Evolutionary conservation across 2,329 filamentous ascomycete genomes (phyloP), one percentile per base, ranked within the genome.

Genomic region (Sporothrix pseudoabietina): DNA sequence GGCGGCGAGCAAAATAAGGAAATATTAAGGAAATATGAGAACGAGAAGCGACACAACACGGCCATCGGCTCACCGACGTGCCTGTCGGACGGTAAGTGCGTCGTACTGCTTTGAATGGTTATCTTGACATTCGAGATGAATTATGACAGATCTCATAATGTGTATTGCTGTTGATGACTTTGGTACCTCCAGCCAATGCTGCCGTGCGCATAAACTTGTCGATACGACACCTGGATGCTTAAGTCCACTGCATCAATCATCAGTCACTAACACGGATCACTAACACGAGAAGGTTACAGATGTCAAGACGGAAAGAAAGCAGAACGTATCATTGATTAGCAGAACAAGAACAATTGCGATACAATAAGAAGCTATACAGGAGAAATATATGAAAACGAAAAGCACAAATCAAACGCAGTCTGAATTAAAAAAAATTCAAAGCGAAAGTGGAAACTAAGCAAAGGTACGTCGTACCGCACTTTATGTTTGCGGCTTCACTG

Each of bases 31-130:
- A 16, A n/a, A 54, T 35, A 35, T 8, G n/a, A 54, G 6, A 22
- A 22, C 5, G 9, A 55, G 9, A 55, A 12, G 22, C 10, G 44
- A 55, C 26, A 65, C 32, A 39, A 26, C 19, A 44, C 59, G 59
- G 59, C 35, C 35, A 65, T 44, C 59, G 59, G 59, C 35, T 65
- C 35, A 26, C 35, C 35, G n/a, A 44, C 59, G n/a, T 22, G 59
- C 35, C 59, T 65, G 35, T 65, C 59, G 59, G 59, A 12, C 9
- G 35, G 59, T 22, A 22, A 44, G 26, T 26, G 26, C 26, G 26
- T 26, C 26, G 26, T 0, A 14, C 2, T 6, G 9, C 19, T 10
- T 41, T 2, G 26, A 44, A 5, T 59, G 22, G 30, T 59, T 16
- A 12, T 0, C 1, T 6, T 30, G 3, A 32, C 26, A 12, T 47